Conservation (phyloP, 257 asterid genomes). For the Rauvolfia tetraphylla region DNA sequence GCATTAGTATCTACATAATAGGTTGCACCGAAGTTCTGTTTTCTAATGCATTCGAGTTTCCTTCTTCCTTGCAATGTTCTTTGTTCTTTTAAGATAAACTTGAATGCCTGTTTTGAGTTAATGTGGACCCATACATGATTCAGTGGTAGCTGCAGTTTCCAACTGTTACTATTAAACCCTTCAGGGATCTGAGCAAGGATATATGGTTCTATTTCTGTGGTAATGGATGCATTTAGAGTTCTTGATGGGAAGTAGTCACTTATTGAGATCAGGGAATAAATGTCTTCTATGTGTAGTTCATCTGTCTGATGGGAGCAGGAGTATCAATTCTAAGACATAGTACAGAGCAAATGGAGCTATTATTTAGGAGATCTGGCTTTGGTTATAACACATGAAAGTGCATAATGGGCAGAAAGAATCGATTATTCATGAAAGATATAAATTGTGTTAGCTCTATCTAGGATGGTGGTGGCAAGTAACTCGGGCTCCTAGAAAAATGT, state of each 20-base stretch:
- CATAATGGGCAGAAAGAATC: background rate
- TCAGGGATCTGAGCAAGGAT: background rate
- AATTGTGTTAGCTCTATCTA: background rate
- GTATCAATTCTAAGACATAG: background rate
- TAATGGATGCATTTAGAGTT: background rate
- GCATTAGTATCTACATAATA: background rate
- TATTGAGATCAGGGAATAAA: background rate
- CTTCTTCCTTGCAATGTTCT: background rate
- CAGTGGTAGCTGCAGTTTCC: background rate
- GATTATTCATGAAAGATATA: background rate
- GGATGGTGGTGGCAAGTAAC: background rate
- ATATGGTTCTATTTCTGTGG: background rate
- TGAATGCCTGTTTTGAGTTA: background rate
- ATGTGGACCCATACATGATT: background rate
- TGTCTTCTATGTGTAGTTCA: background rate
- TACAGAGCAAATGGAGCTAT: background rate
- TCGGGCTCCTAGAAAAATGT: background rate
- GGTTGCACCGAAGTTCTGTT: too few relatives aligned
- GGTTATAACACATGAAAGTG: background rate
- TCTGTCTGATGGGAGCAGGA: background rate
- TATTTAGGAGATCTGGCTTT: background rate
- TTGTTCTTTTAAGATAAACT: background rate
- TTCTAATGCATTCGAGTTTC: background rate
- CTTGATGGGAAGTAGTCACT: background rate
- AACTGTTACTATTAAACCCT: background rate